Evolutionary conservation across 257 asterid genomes (phyloP).

Genomic region (Solanum sparsipilum): DNA sequence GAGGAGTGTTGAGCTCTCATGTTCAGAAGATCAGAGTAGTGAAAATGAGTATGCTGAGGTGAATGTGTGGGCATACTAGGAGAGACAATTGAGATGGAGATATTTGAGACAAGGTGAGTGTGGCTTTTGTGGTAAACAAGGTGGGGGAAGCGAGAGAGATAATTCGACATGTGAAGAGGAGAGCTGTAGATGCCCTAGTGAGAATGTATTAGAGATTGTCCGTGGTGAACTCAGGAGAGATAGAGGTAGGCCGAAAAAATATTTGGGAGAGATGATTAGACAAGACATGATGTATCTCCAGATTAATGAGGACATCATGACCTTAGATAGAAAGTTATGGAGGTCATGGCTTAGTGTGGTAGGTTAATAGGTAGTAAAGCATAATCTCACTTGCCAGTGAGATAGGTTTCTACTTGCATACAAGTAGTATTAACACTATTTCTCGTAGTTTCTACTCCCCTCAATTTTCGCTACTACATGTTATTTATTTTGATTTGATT

Average conservation of each 20-base stretch:
- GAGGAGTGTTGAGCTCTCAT: neutral
- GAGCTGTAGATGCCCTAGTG: neutral
- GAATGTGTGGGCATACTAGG: neutral
- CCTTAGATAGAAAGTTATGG: neutral
- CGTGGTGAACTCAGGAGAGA: rapidly evolving
- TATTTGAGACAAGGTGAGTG: neutral
- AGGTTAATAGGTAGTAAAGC: neutral
- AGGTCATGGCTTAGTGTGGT: neutral
- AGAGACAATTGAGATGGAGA: neutral
- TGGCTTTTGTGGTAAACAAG: neutral
- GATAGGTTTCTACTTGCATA: neutral
- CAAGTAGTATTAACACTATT: neutral
- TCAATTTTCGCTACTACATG: neutral
- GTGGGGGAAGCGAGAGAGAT: neutral
- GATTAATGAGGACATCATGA: neutral
- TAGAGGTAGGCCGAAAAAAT: neutral
- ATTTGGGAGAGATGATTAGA: neutral
- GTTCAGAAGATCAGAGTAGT: neutral
- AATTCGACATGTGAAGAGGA: neutral
- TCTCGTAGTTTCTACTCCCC: neutral
- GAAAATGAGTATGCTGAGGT: neutral
- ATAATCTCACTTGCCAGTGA: too few species aligned
- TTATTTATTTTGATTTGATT: neutral
- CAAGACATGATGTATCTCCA: neutral
- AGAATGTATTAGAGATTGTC: neutral